phyloP scores from a whole-genome alignment of 2,329 filamentous ascomycete genomes.

The Xylariomycetidae sp. region DNA sequence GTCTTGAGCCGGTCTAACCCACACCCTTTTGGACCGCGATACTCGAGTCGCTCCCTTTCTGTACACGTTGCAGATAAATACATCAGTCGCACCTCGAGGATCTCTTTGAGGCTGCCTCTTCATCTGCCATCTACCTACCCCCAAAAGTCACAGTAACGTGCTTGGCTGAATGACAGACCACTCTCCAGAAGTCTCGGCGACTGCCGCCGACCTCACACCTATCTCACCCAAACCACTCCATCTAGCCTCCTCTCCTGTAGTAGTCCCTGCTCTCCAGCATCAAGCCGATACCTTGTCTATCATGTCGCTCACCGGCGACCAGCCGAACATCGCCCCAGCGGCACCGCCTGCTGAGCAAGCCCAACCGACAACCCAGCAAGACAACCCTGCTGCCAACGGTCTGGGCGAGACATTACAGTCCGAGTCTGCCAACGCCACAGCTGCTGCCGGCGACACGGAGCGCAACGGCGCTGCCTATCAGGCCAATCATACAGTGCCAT shows the following conservation, averaged over 20 bases:
- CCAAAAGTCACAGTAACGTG: neutral
- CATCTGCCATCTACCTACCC: neutral
- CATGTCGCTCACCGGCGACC: slow-evolving; percentile 26
- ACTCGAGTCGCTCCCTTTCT: no score
- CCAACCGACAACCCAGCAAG: no score
- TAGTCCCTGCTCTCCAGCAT: slow-evolving; percentile 46
- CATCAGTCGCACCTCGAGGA: no score
- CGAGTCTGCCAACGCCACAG: slow-evolving; percentile 26
- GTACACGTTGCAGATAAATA: no score
- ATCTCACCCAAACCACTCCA: slow-evolving; percentile 45
- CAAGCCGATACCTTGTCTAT: slow-evolving; percentile 45
- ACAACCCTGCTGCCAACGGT: no score
- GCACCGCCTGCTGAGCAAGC: neutral
- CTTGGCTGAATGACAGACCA: slow-evolving; percentile 38
- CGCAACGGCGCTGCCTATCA: no score
- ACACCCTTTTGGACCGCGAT: no score
- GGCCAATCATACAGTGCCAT: no score
- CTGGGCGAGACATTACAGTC: slow-evolving; percentile 41
- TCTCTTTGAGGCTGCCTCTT: neutral
- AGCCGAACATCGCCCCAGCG: slow-evolving; percentile 5
- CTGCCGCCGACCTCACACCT: slow-evolving; percentile 46
- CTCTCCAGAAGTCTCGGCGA: slow-evolving; percentile 44
- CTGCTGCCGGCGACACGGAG: no score
- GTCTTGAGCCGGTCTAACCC: no score
- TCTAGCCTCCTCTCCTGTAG: slow-evolving; percentile 37